phyloP scores from a whole-genome alignment of 805 yeast species.

The Candida sithepensis region DNA sequence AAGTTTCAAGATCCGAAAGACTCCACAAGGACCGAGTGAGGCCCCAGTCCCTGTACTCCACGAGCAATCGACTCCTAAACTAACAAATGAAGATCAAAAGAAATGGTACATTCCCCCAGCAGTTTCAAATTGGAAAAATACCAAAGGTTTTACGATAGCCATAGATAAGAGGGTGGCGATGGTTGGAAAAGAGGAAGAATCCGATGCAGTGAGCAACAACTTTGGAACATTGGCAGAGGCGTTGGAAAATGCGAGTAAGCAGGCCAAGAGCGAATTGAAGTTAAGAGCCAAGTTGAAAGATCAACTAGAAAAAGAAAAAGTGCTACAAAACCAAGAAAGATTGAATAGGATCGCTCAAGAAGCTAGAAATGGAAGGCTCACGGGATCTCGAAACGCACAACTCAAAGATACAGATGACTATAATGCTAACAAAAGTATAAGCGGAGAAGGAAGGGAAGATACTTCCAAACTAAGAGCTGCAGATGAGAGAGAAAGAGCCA shows the following conservation, averaged over 20 bases:
- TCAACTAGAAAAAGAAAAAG: slow-evolving; percentile 47
- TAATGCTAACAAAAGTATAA: slow-evolving; percentile 7
- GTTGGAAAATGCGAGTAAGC: slow-evolving; percentile 60
- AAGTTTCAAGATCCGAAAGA: slow-evolving; percentile 65
- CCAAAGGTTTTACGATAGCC: slow-evolving; percentile 81
- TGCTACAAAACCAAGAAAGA: slow-evolving; percentile 46
- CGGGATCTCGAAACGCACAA: neutral
- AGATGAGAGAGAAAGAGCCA: slow-evolving; percentile 34
- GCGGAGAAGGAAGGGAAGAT: slow-evolving; percentile 9
- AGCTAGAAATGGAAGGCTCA: slow-evolving; percentile 33
- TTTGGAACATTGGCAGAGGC: slow-evolving; percentile 68
- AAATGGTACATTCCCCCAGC: slow-evolving; percentile 90
- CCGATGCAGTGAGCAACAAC: slow-evolving; percentile 46
- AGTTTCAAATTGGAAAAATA: slow-evolving; percentile 93
- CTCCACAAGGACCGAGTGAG: slow-evolving; percentile 66
- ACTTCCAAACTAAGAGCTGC: slow-evolving; percentile 21
- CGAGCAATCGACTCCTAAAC: slow-evolving; percentile 46
- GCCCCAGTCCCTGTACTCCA: slow-evolving; percentile 62
- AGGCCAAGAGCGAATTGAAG: slow-evolving; percentile 54
- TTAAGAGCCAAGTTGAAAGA: slow-evolving; percentile 47
- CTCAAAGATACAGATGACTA: slow-evolving; percentile 10
- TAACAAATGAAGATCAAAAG: slow-evolving; percentile 69
- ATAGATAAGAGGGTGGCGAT: slow-evolving; percentile 73
- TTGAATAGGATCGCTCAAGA: slow-evolving; percentile 46
- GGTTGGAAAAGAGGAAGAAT: slow-evolving; percentile 36